A percentile compares a stretch with the other conserved stretches of the same genome.
These are phyloP conservation scores for Curvularia verruculosa DNA, from an alignment of 2,329 filamentous ascomycete genomes.

Conservation along the genomic window DNA sequence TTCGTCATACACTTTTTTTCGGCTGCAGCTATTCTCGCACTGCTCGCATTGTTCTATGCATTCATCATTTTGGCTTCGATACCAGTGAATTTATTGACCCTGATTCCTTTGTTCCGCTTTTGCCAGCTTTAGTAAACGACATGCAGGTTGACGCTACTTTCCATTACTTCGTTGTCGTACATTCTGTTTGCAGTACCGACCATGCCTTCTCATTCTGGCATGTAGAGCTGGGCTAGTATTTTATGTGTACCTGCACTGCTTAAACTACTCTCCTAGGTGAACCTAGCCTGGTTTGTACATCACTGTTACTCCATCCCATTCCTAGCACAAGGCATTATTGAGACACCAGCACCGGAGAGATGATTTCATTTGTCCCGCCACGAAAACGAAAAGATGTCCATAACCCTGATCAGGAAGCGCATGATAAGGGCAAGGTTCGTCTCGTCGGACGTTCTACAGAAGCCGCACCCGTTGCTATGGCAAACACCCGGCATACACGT, in stretches of 20 bases:
- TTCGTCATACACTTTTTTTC: background rate
- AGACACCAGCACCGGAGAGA: constrained; percentile 16
- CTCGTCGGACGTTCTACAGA: constrained; percentile 35
- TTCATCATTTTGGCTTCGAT: background rate
- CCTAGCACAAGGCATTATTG: background rate
- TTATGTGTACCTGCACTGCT: background rate
- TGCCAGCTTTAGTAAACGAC: background rate
- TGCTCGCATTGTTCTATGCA: too few relatives aligned
- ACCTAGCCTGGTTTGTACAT: constrained; percentile 2
- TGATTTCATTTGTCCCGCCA: constrained; percentile 40
- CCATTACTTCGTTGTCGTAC: background rate
- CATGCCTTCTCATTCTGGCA: background rate
- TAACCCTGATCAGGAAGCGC: constrained; percentile 22
- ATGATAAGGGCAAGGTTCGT: constrained; percentile 44
- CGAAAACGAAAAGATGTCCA: constrained; percentile 43
- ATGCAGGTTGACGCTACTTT: background rate
- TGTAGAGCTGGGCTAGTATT: background rate
- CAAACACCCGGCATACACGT: constrained; percentile 24
- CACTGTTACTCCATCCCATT: constrained; percentile 8
- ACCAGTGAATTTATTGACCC: background rate
- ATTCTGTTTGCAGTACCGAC: background rate
- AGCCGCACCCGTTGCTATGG: constrained; percentile 9
- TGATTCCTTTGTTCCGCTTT: background rate
- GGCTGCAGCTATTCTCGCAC: background rate
- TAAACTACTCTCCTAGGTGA: background rate